Conservation (phyloP, 305 asterid species). For the Salvia sclarea region DNA sequence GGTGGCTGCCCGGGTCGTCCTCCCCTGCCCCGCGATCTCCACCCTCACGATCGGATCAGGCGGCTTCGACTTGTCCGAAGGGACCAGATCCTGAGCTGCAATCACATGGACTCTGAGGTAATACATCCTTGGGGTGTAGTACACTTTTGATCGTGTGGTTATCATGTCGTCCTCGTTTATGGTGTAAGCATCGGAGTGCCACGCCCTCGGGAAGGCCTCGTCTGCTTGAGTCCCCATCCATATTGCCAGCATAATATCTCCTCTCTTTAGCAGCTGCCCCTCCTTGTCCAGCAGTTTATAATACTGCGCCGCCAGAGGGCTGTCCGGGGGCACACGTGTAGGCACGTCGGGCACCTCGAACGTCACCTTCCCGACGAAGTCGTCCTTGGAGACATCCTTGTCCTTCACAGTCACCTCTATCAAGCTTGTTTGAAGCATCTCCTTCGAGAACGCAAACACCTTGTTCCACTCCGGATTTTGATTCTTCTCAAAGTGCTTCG, state of each 20-base stretch:
- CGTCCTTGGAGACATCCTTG: constrained; percentile 76
- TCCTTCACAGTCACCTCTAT: constrained; percentile 71
- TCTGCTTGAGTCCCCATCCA: constrained; percentile 99
- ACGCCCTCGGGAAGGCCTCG: constrained; percentile 86
- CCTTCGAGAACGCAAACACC: constrained; percentile 78
- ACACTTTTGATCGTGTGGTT: constrained; percentile 73
- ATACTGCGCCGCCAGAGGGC: constrained; percentile 93
- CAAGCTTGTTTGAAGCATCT: constrained; percentile 68
- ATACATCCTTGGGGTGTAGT: constrained; percentile 72
- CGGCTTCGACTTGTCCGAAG: constrained; percentile 53
- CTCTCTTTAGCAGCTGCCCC: constrained; percentile 53
- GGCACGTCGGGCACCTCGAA: constrained; percentile 76
- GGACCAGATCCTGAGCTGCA: constrained; percentile 79
- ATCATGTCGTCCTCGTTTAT: constrained; percentile 58
- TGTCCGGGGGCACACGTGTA: constrained; percentile 74
- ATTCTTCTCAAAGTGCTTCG: constrained; percentile 73
- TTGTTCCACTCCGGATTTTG: constrained; percentile 71
- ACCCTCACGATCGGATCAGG: constrained; percentile 59
- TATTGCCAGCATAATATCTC: constrained; percentile 89
- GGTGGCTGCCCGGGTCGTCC: constrained; percentile 61
- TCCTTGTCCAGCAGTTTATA: constrained; percentile 64
- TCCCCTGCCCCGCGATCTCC: constrained; percentile 67
- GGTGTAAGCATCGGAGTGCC: constrained; percentile 88
- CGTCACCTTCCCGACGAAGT: constrained; percentile 64
- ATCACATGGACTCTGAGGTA: constrained; percentile 77